Conservation (phyloP, 345 rosid species). For the Luvunga scandens region DNA sequence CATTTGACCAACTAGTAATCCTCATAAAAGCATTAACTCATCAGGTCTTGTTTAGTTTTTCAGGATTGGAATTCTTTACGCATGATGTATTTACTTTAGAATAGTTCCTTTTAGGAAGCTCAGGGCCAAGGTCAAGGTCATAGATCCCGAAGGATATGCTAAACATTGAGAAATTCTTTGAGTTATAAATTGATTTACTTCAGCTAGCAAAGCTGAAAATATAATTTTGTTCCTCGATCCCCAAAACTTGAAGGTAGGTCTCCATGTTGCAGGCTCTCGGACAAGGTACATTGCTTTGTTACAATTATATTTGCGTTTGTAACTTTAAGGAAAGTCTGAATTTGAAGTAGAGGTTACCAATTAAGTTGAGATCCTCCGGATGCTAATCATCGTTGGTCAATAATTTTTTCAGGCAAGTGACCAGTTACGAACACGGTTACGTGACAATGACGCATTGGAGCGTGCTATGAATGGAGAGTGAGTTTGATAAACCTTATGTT, state of each 20-base stretch:
- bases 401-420: slow-evolving; percentile 40
- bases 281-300: slow-evolving; percentile 47
- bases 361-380: background rate
- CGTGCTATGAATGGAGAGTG: slow-evolving; percentile 78
- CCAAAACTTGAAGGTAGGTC: slow-evolving; percentile 82
- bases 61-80: background rate
- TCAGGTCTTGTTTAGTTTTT: background rate
- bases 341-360: background rate
- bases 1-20: background rate
- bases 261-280: slow-evolving; percentile 75
- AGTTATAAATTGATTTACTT: background rate
- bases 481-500: slow-evolving; percentile 22
- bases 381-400: slow-evolving; percentile 6
- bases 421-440: slow-evolving; percentile 45
- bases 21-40: background rate
- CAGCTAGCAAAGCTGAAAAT: background rate
- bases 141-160: background rate
- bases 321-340: background rate
- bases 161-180: background rate
- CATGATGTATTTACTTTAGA: background rate
- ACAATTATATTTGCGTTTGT: background rate
- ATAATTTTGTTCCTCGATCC: slow-evolving; percentile 1
- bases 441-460: slow-evolving; percentile 76
- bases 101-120: background rate
- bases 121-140: background rate